Evolutionary conservation across 331 rosid genomes (phyloP).

Genomic region (Rhamnella rubrinervis): DNA sequence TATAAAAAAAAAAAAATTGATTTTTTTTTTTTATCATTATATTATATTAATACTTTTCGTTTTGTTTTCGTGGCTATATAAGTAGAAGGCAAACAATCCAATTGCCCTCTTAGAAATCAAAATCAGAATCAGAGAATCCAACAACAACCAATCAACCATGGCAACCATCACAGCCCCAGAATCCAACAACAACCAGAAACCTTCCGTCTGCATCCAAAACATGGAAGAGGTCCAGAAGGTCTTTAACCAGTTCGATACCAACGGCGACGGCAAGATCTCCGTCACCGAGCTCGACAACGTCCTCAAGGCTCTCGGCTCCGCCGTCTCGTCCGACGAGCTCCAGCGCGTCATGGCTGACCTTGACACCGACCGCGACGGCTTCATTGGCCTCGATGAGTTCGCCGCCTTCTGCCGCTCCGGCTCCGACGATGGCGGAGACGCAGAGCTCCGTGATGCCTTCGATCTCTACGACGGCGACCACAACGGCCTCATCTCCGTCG

Average conservation of each 20-base stretch:
- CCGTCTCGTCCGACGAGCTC: constrained; percentile 43
- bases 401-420: constrained; percentile 61
- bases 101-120: no score
- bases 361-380: constrained; percentile 74
- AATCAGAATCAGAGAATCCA: no score
- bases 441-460: constrained; percentile 80
- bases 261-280: constrained; percentile 94
- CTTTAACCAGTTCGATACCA: constrained; percentile 71
- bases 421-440: constrained; percentile 37
- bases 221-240: constrained; percentile 53
- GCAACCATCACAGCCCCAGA: constrained; percentile 15
- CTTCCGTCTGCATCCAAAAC: constrained; percentile 42
- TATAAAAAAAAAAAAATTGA: no score
- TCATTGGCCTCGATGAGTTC: constrained; percentile 68
- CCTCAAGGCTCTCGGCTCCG: constrained; percentile 58
- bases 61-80: no score
- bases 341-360: constrained; percentile 72
- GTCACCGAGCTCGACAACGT: constrained; percentile 57
- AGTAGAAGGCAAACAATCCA: no score
- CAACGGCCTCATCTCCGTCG: constrained; percentile 74
- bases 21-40: no score
- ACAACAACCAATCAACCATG: constrained; percentile 17
- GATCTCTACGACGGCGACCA: constrained; percentile 77
- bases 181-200: constrained; percentile 2
- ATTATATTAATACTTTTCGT: no score